Base-by-base conservation (phyloP, 2,329 filamentous ascomycete species). In the Aspergillus caelatus region DNA sequence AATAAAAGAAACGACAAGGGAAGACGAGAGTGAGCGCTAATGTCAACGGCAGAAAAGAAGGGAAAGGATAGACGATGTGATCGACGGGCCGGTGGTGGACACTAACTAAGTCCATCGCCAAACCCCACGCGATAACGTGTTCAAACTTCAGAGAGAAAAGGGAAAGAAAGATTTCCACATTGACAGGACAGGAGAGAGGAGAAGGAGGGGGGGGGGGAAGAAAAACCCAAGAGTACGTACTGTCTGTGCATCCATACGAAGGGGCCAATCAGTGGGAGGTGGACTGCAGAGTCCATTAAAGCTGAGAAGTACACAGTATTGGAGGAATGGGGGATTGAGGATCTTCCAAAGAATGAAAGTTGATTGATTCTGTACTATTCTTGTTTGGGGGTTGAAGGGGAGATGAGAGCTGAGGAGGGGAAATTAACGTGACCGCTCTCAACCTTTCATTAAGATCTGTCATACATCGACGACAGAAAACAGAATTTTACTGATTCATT, bases 81-180 rank as follows among this genome's bases (percentile, higher is more conserved):
- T 56, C 52, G 59, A 61, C 53, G 28, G 28, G 19, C 45, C 3
- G 46, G 28, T 30, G 53, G 26, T 55, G 34, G 26, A 43, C 34
- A 41, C 39, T 41, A 41, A 43, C 36, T 28, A 28, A 43, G 16
- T 30, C 30, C 39, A 53, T 60, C 36, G 39, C 26, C 26, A 52
- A 61, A 61, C 58, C 58, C 58, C 58, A 61, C 58, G 58, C 50
- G 58, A 61, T 61, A 61, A 61, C 58, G 58, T 61, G 58, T 61
- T 53, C 26, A 34, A 43, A 41, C 16, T 41, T 41, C 39, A 41
- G 19, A 30, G 55, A 41, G 45, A 45, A 30, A 43, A 26, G 28
- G 55, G 26, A 45, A 43, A 10, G 19, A 46, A 43, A 45, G 34
- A 19, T 52, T 52, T 6, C 48, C 48, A 52, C 48, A 32, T 32